Conservation (phyloP, 1,139 yeast genomes). For the Magnusiomyces paraingens region DNA sequence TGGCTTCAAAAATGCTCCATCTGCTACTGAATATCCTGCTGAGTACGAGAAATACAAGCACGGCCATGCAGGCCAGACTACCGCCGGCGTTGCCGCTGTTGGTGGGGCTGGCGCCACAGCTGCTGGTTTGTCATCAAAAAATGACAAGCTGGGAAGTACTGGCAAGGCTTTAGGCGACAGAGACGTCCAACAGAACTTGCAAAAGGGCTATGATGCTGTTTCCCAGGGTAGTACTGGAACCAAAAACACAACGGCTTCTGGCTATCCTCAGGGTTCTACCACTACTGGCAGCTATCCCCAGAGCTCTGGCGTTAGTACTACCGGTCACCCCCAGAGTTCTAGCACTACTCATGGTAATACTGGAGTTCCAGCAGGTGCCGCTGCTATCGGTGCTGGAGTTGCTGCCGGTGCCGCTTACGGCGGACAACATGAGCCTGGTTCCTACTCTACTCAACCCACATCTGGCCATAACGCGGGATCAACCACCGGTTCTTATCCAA, state of each 20-base stretch:
- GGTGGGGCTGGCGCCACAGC: not conserved
- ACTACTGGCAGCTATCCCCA: constrained; percentile 5
- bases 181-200: no score
- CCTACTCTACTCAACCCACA: not conserved
- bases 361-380: not conserved
- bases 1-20: not conserved
- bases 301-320: not conserved
- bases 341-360: constrained; percentile 8
- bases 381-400: constrained; percentile 11
- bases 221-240: not conserved
- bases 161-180: not conserved
- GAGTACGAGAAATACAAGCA: no score
- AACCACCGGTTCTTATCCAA: not conserved
- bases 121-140: not conserved
- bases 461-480: not conserved
- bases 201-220: no score
- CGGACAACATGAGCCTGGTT: constrained; percentile 3
- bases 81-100: not conserved
- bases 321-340: not conserved
- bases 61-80: not conserved
- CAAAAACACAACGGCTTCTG: not conserved
- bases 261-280: not conserved
- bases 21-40: not conserved
- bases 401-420: constrained; percentile 11
- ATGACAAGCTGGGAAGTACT: not conserved